Evolutionary conservation across 192 early-diverging fungal genomes (phyloP).

Genomic region (Jimgerdemannia flammicorona): DNA sequence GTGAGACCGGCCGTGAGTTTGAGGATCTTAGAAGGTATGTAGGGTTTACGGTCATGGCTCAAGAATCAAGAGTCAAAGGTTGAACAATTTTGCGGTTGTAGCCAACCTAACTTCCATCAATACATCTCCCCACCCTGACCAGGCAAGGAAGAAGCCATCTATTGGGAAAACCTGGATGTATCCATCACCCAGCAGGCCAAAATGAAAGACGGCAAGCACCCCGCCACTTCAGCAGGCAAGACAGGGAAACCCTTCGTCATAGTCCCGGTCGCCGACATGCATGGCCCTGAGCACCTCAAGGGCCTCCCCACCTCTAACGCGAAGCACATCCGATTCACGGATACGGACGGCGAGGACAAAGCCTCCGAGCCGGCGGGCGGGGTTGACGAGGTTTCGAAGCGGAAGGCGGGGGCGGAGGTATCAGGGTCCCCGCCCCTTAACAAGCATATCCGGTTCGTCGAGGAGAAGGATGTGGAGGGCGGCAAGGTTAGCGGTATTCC

Average conservation of each 20-base stretch:
- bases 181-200: not conserved
- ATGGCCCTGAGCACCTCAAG: not conserved
- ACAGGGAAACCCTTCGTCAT: too few relatives aligned
- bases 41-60: not conserved
- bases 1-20: not conserved
- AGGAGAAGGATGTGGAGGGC: too few relatives aligned
- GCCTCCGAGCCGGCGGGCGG: too few relatives aligned
- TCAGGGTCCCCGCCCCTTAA: too few relatives aligned
- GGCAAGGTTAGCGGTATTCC: too few relatives aligned
- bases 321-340: not conserved
- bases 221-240: too few relatives aligned
- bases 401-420: not conserved
- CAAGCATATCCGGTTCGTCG: too few relatives aligned
- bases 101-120: not conserved
- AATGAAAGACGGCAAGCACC: not conserved
- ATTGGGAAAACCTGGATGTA: not conserved
- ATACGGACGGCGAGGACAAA: not conserved
- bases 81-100: not conserved
- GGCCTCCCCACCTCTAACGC: too few relatives aligned
- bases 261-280: not conserved
- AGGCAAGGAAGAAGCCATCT: not conserved
- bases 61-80: too few relatives aligned
- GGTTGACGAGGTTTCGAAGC: too few relatives aligned
- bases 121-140: not conserved
- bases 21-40: not conserved